Percentiles rank a stretch among this genome's conserved stretches.
Conservation (phyloP, 495 filamentous ascomycete species). For the Durotheca rogersii region DNA sequence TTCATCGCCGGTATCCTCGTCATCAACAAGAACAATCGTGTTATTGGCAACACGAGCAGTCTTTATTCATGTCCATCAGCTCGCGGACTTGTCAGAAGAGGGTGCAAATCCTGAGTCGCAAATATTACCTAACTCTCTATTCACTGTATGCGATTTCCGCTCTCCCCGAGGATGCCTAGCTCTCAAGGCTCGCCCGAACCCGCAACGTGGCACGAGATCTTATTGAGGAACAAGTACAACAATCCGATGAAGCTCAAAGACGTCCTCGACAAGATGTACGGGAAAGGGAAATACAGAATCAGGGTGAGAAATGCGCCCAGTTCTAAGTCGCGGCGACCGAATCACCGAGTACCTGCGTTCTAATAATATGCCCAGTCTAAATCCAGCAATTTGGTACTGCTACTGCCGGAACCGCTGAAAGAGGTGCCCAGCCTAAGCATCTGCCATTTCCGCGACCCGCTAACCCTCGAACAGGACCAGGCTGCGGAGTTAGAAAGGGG, state of each 20-base stretch:
- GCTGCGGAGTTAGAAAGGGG: too few species aligned
- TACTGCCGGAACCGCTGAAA: neutral
- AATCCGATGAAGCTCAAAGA: slow-evolving; percentile 14
- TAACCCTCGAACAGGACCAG: too few species aligned
- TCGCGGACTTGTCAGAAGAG: too few species aligned
- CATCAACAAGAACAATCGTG: too few species aligned
- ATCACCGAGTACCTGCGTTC: neutral
- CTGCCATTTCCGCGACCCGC: too few species aligned
- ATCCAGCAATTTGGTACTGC: slow-evolving; percentile 13
- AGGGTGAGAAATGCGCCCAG: slow-evolving; percentile 1
- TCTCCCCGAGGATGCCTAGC: neutral
- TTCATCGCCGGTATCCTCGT: too few species aligned
- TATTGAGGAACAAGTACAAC: slow-evolving; percentile 20
- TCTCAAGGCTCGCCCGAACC: neutral
- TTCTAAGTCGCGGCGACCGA: neutral
- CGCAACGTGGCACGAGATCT: neutral
- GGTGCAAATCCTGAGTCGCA: too few species aligned
- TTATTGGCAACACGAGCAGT: too few species aligned
- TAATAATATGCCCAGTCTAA: slow-evolving; percentile 5
- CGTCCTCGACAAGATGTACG: slow-evolving; percentile 11
- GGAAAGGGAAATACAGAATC: slow-evolving; percentile 12
- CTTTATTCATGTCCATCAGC: too few species aligned
- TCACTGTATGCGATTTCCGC: neutral
- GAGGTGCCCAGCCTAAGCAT: too few species aligned
- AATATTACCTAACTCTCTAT: neutral